phyloP scores from a whole-genome alignment of 371 early-diverging fungal genomes.

The Mucor lusitanicus region DNA sequence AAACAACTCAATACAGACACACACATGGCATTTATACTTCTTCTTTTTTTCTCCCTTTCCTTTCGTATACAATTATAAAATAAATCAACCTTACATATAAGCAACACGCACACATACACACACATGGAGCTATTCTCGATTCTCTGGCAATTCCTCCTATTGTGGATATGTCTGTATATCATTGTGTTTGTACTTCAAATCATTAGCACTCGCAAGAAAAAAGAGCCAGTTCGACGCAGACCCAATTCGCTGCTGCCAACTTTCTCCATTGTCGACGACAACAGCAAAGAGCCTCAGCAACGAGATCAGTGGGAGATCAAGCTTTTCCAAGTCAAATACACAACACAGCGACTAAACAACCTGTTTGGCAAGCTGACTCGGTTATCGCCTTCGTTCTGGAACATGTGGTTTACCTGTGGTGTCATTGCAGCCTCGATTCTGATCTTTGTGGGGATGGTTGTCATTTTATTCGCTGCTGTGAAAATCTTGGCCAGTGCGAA shows the following conservation, averaged over 20 bases:
- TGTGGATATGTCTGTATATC: slow-evolving; percentile 42
- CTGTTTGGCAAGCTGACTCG: slow-evolving; percentile 49
- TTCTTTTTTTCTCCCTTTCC: neutral
- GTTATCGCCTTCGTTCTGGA: slow-evolving; percentile 57
- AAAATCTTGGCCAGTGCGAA: slow-evolving; percentile 32
- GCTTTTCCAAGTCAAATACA: slow-evolving; percentile 59
- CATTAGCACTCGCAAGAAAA: slow-evolving; percentile 22
- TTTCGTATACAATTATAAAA: neutral
- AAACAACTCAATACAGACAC: neutral
- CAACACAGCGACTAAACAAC: slow-evolving; percentile 57
- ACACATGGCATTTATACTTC: neutral
- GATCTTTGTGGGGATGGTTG: slow-evolving; percentile 55
- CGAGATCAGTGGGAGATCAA: slow-evolving; percentile 46
- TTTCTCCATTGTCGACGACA: slow-evolving; percentile 14
- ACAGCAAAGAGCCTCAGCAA: slow-evolving; percentile 7
- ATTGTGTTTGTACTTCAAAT: slow-evolving; percentile 32
- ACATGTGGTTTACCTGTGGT: slow-evolving; percentile 63
- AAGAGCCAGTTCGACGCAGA: neutral
- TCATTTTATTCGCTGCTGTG: slow-evolving; percentile 54
- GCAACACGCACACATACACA: neutral
- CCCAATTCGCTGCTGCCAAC: slow-evolving; percentile 25
- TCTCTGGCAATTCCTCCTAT: slow-evolving; percentile 34
- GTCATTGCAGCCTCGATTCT: slow-evolving; percentile 47
- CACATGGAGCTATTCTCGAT: slow-evolving; percentile 39
- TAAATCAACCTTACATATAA: neutral